Evolutionary conservation across 306 rosid genomes (phyloP), one percentile per base, ranked within the genome.

Genomic region (Dicorynia guianensis): DNA sequence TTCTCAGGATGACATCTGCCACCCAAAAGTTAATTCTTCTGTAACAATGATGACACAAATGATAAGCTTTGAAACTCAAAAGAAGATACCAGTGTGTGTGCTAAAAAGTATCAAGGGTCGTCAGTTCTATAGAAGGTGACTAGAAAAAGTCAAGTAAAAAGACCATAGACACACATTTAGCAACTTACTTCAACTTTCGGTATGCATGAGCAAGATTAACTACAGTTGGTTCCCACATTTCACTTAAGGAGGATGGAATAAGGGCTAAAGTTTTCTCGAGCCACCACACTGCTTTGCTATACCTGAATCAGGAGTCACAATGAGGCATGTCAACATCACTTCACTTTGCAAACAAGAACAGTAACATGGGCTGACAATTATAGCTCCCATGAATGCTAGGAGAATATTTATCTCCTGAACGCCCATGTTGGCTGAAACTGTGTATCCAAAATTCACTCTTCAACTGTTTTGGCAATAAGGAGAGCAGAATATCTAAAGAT

Each of bases 181-280:
- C 76, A 75, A 83, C 97, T 39, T 89, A 92, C 99, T 89, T 92
- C 81, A 92, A 65, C 76, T 95, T 95, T 76, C 99, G 78, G 91
- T 82, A 95, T 1, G 95, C 92, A 84, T 95, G 99, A 67, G 99
- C 97, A 13, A 92, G 89, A 83, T 95, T 92, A 72, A 95, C 96
- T 20, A 95, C 84, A 33, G 99, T 90, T 2, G 99, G 95, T 72
- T 95, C 99, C 99, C 97, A 92, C 90, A 86, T 86, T 84, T 92
- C 97, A 79, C 91, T 76, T 78, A 92, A 78, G 81, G 97, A 66
- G 38, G 96, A 85, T 67, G 97, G 93, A 74, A 95, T 81, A 63
- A 79, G 89, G 20, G 92, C 86, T 88, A 90, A 80, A 38, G 99
- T 90, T 87, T 90, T 90, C 91, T 95, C 96, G 43, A 95, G 89